phyloP scores from a whole-genome alignment of 495 filamentous ascomycete species.

The Emericellopsis terricola region DNA sequence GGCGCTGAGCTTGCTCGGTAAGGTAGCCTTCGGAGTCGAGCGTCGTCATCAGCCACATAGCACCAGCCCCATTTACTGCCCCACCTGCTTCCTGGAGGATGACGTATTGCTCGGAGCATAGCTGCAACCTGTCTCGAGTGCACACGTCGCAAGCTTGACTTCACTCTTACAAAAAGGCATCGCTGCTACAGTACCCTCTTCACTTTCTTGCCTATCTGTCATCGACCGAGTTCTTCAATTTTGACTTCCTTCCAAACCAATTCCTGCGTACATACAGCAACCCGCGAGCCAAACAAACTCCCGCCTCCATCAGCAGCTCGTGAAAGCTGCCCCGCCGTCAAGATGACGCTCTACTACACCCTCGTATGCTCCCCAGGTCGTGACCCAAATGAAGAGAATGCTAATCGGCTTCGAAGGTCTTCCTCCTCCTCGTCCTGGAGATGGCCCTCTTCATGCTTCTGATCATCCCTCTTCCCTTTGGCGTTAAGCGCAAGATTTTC shows the following conservation, averaged over 20 bases:
- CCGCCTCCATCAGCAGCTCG: too few relatives aligned
- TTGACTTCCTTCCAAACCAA: background rate
- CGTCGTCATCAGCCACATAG: too few relatives aligned
- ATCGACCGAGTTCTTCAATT: background rate
- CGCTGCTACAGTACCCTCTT: too few relatives aligned
- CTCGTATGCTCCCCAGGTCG: conserved; percentile 44
- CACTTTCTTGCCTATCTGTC: too few relatives aligned
- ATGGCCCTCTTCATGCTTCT: conserved; percentile 86
- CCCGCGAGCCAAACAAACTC: background rate
- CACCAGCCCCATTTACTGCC: too few relatives aligned
- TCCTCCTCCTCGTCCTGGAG: conserved; percentile 78
- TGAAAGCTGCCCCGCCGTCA: conserved; percentile 1
- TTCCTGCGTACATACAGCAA: background rate
- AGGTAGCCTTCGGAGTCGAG: too few relatives aligned
- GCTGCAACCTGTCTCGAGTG: too few relatives aligned
- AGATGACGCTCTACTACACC: conserved; percentile 97
- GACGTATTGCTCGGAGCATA: too few relatives aligned
- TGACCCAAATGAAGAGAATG: background rate
- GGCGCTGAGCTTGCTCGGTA: too few relatives aligned
- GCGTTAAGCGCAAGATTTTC: conserved; percentile 72
- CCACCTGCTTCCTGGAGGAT: too few relatives aligned
- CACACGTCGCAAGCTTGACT: too few relatives aligned
- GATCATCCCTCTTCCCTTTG: conserved; percentile 82
- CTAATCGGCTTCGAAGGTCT: conserved; percentile 45
- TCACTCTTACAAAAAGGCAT: too few relatives aligned